These are phyloP conservation scores for Pythium plurisporium DNA, from an alignment of 352 stramenopile genomes.

Conservation along the genomic window DNA sequence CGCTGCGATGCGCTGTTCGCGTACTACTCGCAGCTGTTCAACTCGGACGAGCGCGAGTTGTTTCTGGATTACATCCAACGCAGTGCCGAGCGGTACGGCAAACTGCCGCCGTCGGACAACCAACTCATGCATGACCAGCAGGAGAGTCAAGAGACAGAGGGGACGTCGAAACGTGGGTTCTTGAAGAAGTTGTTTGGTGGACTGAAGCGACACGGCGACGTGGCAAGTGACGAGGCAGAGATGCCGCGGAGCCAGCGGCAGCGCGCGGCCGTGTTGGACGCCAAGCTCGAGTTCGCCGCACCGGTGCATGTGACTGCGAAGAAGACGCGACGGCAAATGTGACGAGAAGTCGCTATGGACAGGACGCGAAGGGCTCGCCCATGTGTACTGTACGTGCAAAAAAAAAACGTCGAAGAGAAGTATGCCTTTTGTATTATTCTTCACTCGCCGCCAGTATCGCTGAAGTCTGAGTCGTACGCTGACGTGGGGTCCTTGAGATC, in stretches of 20 bases:
- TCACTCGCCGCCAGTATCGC: conserved; percentile 7
- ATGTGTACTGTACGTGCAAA: too few species aligned
- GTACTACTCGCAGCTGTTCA: conserved; percentile 69
- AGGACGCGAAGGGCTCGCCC: too few species aligned
- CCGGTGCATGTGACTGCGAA: conserved; percentile 38
- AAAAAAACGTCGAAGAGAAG: background rate
- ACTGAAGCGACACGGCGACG: conserved; percentile 3
- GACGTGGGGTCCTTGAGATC: too few species aligned
- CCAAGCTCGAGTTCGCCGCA: conserved; percentile 51
- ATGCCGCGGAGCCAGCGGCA: conserved; percentile 7
- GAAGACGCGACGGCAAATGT: conserved; percentile 1
- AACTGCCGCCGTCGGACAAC: background rate
- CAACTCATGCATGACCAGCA: background rate
- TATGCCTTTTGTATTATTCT: background rate
- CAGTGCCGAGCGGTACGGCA: conserved; percentile 21
- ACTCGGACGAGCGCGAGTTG: conserved; percentile 51
- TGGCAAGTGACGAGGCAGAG: background rate
- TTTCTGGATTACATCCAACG: conserved; percentile 46
- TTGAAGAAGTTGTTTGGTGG: conserved; percentile 34
- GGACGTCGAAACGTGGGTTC: conserved; percentile 3
- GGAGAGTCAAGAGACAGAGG: background rate
- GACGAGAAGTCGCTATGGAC: too few species aligned
- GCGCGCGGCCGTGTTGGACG: conserved; percentile 19
- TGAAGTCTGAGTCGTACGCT: conserved; percentile 18
- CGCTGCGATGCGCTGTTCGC: conserved; percentile 46